A percentile compares a stretch with the other conserved stretches of the same genome.
phyloP scores from a whole-genome alignment of 352 stramenopile species.

The Phytophthora sojae region DNA sequence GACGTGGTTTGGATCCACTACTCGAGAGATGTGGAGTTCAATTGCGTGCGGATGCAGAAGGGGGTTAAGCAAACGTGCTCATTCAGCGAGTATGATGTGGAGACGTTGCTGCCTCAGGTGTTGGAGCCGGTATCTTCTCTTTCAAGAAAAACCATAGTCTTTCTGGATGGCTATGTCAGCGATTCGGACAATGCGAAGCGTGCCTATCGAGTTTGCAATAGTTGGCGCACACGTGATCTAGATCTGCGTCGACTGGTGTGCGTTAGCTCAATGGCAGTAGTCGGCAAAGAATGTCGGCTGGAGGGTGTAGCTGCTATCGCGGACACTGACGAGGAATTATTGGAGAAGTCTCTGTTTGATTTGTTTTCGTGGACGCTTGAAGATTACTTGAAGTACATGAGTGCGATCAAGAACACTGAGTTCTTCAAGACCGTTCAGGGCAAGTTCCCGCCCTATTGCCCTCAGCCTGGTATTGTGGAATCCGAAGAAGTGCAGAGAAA shows the following conservation, averaged over 20 bases:
- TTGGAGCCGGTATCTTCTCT: neutral
- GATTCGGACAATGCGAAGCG: neutral
- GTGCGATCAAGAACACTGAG: neutral
- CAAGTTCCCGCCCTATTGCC: neutral
- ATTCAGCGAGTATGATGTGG: neutral
- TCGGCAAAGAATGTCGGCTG: neutral
- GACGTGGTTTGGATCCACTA: neutral
- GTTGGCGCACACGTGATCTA: neutral
- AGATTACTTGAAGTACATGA: neutral
- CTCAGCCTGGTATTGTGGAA: neutral
- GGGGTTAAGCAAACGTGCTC: neutral
- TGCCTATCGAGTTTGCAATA: neutral
- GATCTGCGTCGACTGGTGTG: neutral
- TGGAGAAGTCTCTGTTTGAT: neutral
- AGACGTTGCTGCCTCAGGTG: neutral
- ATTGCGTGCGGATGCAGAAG: neutral
- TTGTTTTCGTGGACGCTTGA: neutral
- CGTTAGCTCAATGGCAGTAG: neutral
- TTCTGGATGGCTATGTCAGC: neutral
- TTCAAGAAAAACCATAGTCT: neutral
- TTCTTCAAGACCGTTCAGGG: neutral
- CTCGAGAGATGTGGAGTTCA: neutral
- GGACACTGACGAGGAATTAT: neutral
- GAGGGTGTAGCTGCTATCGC: neutral
- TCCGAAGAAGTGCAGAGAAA: neutral